Evolutionary conservation across 2,329 filamentous ascomycete species (phyloP), one percentile per base, ranked within the genome.

Genomic region (Ceratocystis albifundus): DNA sequence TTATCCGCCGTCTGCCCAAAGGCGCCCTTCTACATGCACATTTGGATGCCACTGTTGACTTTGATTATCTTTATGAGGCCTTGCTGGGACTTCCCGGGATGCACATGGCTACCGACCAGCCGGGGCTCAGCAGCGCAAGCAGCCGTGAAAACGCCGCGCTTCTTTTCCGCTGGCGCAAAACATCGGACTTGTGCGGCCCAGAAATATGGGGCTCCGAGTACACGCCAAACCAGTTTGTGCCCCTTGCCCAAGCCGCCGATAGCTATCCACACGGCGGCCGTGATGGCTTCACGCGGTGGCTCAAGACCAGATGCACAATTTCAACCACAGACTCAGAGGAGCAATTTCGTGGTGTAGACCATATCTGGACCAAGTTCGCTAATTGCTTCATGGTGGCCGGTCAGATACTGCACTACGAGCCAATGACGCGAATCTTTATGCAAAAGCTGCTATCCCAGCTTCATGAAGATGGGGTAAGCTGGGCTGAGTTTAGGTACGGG

Each of bases 21-120:
- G 94, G 93, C 12, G 82, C 87, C 7, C 79, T 96, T 36, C 77
- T 96, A 68, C 92, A 97, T 77, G 90, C 90, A 55, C 92, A 97
- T 75, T 79, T 95, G 73, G 89, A 95, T 74, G 90, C 92, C 71
- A 95, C 95, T 86, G 88, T 96, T 62, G 88, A 96, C 74, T 85
- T 91, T 70, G 88, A 90, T 73, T 95, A 85, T 77, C 77, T 96
- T 6, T 81, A 96, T 48, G 82, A 86, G 4, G 80, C 88, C 71
- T 83, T 89, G 1, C 80, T 97, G 69, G 78, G 80, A 10, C 87
- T 85, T 0, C 84, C 86, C 0, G 89, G 89, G 1, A 87, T 96
- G 72, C 87, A 89, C 74, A 83, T 96, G 68, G 82, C 85, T 15
- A 75, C 75, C n/a, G 77, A 83, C 46, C 76, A 76, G 1, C 78